Conservation (phyloP, 2,329 filamentous ascomycete genomes). For the Coniochaeta pulveracea region DNA sequence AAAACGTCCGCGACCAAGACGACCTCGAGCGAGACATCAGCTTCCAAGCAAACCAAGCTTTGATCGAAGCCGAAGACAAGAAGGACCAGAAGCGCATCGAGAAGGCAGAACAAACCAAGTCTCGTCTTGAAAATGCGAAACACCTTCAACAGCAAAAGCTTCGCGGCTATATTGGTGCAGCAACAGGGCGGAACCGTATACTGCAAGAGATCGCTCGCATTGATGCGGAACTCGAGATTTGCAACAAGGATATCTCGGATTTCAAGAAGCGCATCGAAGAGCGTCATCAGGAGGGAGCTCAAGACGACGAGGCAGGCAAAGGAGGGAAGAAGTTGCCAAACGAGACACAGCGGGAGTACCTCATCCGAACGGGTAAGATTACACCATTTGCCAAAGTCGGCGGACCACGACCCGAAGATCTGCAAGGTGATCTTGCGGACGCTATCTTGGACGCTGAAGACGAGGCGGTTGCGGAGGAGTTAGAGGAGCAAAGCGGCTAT, state of each 20-base stretch:
- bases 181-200: slow-evolving; percentile 40
- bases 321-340: slow-evolving; percentile 50
- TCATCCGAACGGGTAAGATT: slow-evolving; percentile 94
- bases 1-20: slow-evolving; percentile 71
- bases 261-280: slow-evolving; percentile 74
- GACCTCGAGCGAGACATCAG: slow-evolving; percentile 83
- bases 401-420: slow-evolving; percentile 46
- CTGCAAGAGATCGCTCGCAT: slow-evolving; percentile 56
- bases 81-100: slow-evolving; percentile 51
- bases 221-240: slow-evolving; percentile 49
- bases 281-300: slow-evolving; percentile 46
- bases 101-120: slow-evolving; percentile 39
- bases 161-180: slow-evolving; percentile 29
- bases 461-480: slow-evolving; percentile 44
- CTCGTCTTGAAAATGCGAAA: slow-evolving; percentile 55
- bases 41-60: slow-evolving; percentile 44
- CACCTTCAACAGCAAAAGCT: slow-evolving; percentile 38
- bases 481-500: slow-evolving; percentile 28
- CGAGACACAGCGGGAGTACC: slow-evolving; percentile 76
- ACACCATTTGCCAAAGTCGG: slow-evolving; percentile 84
- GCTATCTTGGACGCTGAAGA: slow-evolving; percentile 76
- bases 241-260: slow-evolving; percentile 64
- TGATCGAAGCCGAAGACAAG: slow-evolving; percentile 52
- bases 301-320: slow-evolving; percentile 18
- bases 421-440: slow-evolving; percentile 61